Evolutionary conservation across 202 grass and related monocot genomes (phyloP), one percentile per base, ranked within the genome.

Genomic region (Cymbopogon flexuosus): DNA sequence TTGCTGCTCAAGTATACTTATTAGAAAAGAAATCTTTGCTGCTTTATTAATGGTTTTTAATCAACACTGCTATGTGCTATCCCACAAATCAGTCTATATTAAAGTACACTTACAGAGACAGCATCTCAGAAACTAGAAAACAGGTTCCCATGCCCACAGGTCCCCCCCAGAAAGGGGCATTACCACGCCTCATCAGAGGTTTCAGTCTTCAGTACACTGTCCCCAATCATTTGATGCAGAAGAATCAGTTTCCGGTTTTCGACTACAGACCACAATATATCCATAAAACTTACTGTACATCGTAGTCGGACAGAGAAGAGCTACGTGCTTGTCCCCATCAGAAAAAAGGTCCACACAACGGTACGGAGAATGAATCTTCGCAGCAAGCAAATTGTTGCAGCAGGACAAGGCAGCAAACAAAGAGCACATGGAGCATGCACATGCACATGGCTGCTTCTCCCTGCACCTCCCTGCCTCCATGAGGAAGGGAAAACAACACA

Each of bases 201-300:
- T 72, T 72, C 60, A 87, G 64, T 88, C 62, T 42, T 79, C 16
- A 75, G 71, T 81, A 89, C 82, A 81, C 73, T 80, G 61, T 60
- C 59, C 77, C 74, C 78, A 89, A 85, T 85, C 87, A 85, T 89
- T 85, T 85, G 78, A 52, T 6, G 46, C 30, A 21, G 83, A 27
- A 78, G 49, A 73, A 82, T 76, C 30, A 11, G 27, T n/a, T 59
- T 37, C 19, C 22, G 70, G 72, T 67, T 73, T 45, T 24, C 29
- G 36, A 16, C 22, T 29, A 72, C n/a, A 70, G 19, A 24, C 82
- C 27, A n/a, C 10, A 59, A 42, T 58, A 18, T 49, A 52, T 6
- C 43, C n/a, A 15, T 29, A 58, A 74, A 68, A 67, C 61, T 76
- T 33, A 27, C 27, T 27, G 35, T 35, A 37, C 54, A 84, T 37